phyloP scores from a whole-genome alignment of 768 basidiomycete genomes.

The Austroboletus eburneus region DNA sequence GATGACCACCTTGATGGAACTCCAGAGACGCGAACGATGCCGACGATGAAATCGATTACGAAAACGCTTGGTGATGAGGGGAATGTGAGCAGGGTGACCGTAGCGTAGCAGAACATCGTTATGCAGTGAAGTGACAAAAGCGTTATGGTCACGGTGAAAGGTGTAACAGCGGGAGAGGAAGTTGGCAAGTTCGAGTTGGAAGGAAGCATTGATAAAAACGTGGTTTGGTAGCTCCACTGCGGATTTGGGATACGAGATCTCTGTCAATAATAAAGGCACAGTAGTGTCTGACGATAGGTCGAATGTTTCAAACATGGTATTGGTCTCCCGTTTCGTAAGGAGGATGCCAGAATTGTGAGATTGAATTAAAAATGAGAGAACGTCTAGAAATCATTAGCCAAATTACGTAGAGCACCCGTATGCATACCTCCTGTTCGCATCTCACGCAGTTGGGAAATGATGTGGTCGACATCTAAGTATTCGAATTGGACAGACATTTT shows the following conservation, averaged over 20 bases:
- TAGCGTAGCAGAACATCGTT: not conserved
- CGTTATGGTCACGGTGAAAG: not conserved
- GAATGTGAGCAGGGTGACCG: not conserved
- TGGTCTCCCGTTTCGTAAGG: not conserved
- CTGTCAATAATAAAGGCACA: no score
- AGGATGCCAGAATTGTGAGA: not conserved
- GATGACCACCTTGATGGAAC: not conserved
- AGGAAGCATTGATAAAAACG: not conserved
- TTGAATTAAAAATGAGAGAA: not conserved
- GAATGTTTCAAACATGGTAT: not conserved
- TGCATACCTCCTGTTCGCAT: not conserved
- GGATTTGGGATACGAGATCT: not conserved
- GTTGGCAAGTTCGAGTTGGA: not conserved
- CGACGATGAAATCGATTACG: not conserved
- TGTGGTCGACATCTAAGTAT: not conserved
- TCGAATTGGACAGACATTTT: not conserved
- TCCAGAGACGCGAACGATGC: not conserved
- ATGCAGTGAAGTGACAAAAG: no score
- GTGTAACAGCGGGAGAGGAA: not conserved
- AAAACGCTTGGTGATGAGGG: not conserved
- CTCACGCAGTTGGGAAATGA: not conserved
- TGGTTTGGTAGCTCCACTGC: not conserved
- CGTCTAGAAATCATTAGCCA: not conserved
- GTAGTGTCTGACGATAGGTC: not conserved
- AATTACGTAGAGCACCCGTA: not conserved